These are phyloP conservation scores for Xylaria sp. DNA, from an alignment of 495 filamentous ascomycete species.

Conservation along the genomic window DNA sequence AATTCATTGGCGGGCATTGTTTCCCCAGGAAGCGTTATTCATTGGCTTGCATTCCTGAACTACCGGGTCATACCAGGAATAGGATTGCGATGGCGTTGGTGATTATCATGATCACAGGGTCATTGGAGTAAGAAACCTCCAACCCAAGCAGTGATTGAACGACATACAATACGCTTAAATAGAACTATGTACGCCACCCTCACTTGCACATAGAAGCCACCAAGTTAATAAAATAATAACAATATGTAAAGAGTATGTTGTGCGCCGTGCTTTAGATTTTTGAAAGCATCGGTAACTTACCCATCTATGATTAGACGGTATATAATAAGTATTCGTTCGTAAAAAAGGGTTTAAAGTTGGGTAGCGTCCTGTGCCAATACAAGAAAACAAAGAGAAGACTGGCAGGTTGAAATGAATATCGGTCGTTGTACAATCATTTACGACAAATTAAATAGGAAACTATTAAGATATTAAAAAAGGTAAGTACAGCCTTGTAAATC, in stretches of 20 bases:
- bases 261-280: not conserved
- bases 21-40: not conserved
- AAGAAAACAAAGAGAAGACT: no score
- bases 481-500: no score
- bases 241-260: not conserved
- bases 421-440: no score
- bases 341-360: no score
- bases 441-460: no score
- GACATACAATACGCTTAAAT: not conserved
- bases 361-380: no score
- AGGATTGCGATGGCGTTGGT: constrained; percentile 15
- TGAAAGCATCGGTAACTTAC: not conserved
- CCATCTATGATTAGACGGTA: no score
- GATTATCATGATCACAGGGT: not conserved
- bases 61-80: not conserved
- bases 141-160: constrained; percentile 5
- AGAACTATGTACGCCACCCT: not conserved
- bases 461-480: no score
- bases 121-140: not conserved
- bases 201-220: not conserved
- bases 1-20: not conserved
- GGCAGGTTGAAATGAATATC: no score
- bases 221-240: constrained; percentile 20
- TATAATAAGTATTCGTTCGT: no score
- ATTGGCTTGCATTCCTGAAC: not conserved